phyloP scores from a whole-genome alignment of 2,329 filamentous ascomycete genomes.

The Venturia nashicola region DNA sequence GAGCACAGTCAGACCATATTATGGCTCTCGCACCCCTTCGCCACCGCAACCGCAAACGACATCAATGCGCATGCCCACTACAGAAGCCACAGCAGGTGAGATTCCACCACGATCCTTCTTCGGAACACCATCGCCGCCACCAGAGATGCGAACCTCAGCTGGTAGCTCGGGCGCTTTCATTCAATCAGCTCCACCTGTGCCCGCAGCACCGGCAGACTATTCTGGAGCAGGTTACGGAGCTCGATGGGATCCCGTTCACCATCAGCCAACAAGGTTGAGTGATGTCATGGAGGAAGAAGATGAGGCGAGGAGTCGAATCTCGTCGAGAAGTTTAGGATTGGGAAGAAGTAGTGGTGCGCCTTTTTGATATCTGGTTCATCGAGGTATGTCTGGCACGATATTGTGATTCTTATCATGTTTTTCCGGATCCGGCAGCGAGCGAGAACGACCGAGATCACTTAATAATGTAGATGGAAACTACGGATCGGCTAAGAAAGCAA shows the following conservation, averaged over 20 bases:
- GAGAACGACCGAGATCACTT: background rate
- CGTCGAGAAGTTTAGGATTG: conserved; percentile 30
- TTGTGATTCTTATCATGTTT: background rate
- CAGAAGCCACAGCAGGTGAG: background rate
- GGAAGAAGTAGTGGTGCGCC: conserved; percentile 3
- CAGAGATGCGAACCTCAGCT: background rate
- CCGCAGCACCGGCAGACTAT: conserved; percentile 31
- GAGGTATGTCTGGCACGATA: background rate
- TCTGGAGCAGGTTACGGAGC: conserved; percentile 35
- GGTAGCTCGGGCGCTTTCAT: background rate
- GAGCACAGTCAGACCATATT: background rate
- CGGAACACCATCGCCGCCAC: background rate
- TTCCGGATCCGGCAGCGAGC: background rate
- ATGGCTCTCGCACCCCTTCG: background rate
- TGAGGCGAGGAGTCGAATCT: conserved; percentile 34
- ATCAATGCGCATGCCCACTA: background rate
- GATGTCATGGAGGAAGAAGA: conserved; percentile 75
- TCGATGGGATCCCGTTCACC: conserved; percentile 67
- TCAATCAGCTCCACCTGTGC: background rate
- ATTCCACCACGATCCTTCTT: background rate
- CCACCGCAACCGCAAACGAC: background rate
- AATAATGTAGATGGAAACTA: background rate
- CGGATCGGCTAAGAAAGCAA: background rate
- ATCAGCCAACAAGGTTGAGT: conserved; percentile 78
- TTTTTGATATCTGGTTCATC: background rate